These are phyloP conservation scores for Conoideocrella luteorostrata DNA, from an alignment of 2,329 filamentous ascomycete genomes.

Conservation along the genomic window DNA sequence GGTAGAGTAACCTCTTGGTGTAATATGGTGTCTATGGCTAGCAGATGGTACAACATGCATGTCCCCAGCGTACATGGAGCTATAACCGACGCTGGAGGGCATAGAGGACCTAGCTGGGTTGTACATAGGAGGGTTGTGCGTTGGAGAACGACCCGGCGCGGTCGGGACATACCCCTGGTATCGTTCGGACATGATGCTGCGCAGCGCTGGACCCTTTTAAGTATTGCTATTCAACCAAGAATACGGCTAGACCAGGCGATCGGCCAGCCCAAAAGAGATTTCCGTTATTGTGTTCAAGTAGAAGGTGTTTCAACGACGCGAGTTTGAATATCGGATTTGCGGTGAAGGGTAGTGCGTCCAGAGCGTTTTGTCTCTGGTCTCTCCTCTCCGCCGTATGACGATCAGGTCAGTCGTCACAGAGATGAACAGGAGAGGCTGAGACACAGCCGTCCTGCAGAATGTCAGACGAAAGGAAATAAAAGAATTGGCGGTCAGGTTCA, in stretches of 20 bases:
- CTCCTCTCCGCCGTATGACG: not conserved
- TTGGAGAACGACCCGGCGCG: constrained; percentile 37
- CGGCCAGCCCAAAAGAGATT: too few species aligned
- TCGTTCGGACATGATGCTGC: constrained; percentile 45
- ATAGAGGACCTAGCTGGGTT: constrained; percentile 48
- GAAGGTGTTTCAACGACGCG: too few species aligned
- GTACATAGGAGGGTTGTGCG: constrained; percentile 40
- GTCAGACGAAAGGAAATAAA: not conserved
- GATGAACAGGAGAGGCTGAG: not conserved
- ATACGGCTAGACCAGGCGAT: too few species aligned
- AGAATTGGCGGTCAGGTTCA: too few species aligned
- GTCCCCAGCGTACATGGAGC: constrained; percentile 45
- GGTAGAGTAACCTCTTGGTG: constrained; percentile 27
- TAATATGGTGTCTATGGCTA: constrained; percentile 25
- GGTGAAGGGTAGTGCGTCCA: constrained; percentile 2
- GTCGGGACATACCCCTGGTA: constrained; percentile 30
- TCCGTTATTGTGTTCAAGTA: too few species aligned
- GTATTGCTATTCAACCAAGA: too few species aligned
- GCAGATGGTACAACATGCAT: constrained; percentile 46
- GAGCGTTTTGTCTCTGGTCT: not conserved
- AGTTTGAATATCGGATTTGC: too few species aligned
- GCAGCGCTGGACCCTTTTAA: too few species aligned
- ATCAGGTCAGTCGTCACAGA: not conserved
- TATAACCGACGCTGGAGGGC: constrained; percentile 44
- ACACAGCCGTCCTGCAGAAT: not conserved